Evolutionary conservation across 148 eudicot species (phyloP).

Genomic region (Fallopia convolvulus): DNA sequence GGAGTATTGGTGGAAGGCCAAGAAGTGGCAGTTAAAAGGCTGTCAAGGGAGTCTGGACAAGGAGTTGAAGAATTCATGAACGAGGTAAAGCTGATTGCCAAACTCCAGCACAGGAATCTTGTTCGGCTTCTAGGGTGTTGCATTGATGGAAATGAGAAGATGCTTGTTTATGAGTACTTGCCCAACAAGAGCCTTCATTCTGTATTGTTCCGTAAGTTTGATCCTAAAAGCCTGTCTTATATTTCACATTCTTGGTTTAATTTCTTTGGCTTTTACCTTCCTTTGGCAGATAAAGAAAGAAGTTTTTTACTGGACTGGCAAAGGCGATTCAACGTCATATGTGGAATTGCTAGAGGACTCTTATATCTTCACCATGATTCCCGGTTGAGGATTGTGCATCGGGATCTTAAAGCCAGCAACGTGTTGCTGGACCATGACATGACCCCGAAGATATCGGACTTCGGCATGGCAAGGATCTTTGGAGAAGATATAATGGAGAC

Average conservation of each 20-base stretch:
- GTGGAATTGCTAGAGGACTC: slow-evolving; percentile 28
- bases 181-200: slow-evolving; percentile 17
- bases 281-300: neutral
- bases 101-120: slow-evolving; percentile 21
- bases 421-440: slow-evolving; percentile 20
- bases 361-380: slow-evolving; percentile 34
- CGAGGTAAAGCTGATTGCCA: slow-evolving; percentile 18
- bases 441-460: slow-evolving; percentile 19
- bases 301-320: slow-evolving; percentile 14
- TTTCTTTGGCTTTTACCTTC: neutral
- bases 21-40: slow-evolving; percentile 22
- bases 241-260: neutral
- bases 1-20: slow-evolving; percentile 14
- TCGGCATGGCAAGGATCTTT: slow-evolving; percentile 17
- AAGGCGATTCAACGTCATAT: slow-evolving; percentile 19
- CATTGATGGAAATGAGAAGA: slow-evolving; percentile 16
- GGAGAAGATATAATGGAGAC: neutral
- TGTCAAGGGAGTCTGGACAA: slow-evolving; percentile 20
- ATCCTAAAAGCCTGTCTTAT: neutral
- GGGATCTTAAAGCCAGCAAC: slow-evolving; percentile 27
- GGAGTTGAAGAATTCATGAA: slow-evolving; percentile 19
- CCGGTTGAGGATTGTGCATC: slow-evolving; percentile 25
- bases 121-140: slow-evolving; percentile 21
- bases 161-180: slow-evolving; percentile 22
- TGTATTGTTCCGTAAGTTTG: neutral